phyloP scores from a whole-genome alignment of 2,329 filamentous ascomycete species.

The Beauveria asiatica region DNA sequence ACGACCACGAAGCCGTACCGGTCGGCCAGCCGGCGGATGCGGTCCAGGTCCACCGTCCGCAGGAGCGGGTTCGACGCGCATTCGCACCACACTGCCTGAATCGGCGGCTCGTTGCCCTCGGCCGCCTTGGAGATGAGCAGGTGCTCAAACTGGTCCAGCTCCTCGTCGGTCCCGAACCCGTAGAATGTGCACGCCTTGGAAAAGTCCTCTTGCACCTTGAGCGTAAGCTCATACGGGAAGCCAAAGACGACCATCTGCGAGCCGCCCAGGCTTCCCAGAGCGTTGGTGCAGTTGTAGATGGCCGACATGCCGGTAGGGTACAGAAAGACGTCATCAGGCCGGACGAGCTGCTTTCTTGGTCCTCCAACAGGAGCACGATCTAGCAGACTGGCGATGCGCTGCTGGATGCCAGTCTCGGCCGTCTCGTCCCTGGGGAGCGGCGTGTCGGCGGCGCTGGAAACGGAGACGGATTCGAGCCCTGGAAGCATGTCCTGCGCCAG shows the following conservation, averaged over 20 bases:
- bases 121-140: slow-evolving; percentile 34
- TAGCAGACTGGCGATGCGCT: background rate
- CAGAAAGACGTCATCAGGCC: slow-evolving; percentile 37
- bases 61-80: slow-evolving; percentile 24
- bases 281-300: slow-evolving; percentile 35
- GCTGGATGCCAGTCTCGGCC: background rate
- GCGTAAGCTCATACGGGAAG: slow-evolving; percentile 45
- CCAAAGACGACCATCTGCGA: slow-evolving; percentile 28
- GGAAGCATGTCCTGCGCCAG: background rate
- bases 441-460: background rate
- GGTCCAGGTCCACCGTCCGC: slow-evolving; percentile 24
- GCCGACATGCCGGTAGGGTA: slow-evolving; percentile 48
- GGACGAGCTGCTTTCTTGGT: slow-evolving; percentile 18
- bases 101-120: slow-evolving; percentile 34
- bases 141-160: slow-evolving; percentile 35
- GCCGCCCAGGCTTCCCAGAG: slow-evolving; percentile 25
- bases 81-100: slow-evolving; percentile 9
- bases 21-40: slow-evolving; percentile 31
- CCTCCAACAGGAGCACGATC: background rate
- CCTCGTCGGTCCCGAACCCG: slow-evolving; percentile 31
- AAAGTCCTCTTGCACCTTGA: slow-evolving; percentile 38
- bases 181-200: slow-evolving; percentile 39
- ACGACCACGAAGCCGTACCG: slow-evolving; percentile 37
- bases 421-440: background rate
- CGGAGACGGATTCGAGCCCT: background rate